These are phyloP conservation scores for Kernera saxatilis DNA, from an alignment of 345 rosid species.

Conservation along the genomic window DNA sequence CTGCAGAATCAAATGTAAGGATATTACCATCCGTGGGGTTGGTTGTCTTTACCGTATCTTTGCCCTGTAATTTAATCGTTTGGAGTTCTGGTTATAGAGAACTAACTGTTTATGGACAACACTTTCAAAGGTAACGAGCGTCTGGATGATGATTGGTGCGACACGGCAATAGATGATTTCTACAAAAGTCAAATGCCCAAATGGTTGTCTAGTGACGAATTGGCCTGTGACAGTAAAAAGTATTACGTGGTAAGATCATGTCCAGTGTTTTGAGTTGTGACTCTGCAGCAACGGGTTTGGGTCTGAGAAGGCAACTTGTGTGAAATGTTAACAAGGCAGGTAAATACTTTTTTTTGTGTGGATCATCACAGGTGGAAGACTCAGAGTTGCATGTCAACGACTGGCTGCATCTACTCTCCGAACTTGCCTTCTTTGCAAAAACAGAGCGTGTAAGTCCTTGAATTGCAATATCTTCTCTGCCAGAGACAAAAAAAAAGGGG, in stretches of 20 bases:
- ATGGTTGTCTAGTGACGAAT: slow-evolving; percentile 1
- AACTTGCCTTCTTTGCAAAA: neutral
- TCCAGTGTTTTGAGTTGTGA: neutral
- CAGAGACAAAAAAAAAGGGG: neutral
- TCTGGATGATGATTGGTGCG: neutral
- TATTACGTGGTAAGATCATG: slow-evolving; percentile 3
- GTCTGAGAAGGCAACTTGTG: neutral
- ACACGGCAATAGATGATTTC: neutral
- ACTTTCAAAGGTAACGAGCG: neutral
- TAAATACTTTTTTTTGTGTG: no score
- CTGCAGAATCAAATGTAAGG: neutral
- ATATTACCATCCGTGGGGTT: neutral
- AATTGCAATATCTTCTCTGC: slow-evolving; percentile 1
- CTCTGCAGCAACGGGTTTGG: neutral
- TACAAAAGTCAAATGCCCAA: neutral
- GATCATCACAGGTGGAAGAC: neutral
- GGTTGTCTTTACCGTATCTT: neutral
- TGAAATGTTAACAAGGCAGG: neutral
- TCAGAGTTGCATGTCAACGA: slow-evolving; percentile 2
- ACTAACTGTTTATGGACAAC: neutral
- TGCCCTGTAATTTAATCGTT: no score
- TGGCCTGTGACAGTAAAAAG: neutral
- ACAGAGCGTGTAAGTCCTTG: neutral
- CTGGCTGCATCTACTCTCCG: neutral
- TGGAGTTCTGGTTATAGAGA: neutral